Conservation (phyloP, 2,329 filamentous ascomycete species). For the Ophiostoma sp. region DNA sequence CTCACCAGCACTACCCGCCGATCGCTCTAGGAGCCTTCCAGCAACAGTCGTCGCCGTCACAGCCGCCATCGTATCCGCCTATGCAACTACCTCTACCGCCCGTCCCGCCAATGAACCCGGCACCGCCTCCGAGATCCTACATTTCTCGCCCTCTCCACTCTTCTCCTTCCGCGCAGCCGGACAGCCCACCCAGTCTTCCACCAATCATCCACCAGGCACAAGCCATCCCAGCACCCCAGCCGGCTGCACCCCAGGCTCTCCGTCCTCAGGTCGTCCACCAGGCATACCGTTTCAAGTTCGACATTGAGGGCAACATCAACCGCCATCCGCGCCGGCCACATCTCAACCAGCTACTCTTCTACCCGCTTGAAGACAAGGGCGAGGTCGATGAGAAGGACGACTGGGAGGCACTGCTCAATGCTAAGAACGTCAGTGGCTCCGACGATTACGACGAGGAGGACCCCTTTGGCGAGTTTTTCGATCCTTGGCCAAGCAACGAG, state of each 20-base stretch:
- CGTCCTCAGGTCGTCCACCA: constrained; percentile 46
- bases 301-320: constrained; percentile 49
- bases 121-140: background rate
- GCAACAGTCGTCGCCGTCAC: background rate
- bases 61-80: background rate
- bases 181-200: too few relatives aligned
- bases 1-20: background rate
- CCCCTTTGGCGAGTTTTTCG: constrained; percentile 37
- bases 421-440: background rate
- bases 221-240: constrained; percentile 23
- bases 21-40: background rate
- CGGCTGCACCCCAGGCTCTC: constrained; percentile 28
- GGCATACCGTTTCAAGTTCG: constrained; percentile 49
- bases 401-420: constrained; percentile 28
- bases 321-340: constrained; percentile 46
- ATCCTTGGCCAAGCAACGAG: constrained; percentile 44
- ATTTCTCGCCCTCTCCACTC: background rate
- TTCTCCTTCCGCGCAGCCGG: background rate
- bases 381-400: constrained; percentile 35
- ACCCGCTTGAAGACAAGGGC: constrained; percentile 35
- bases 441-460: constrained; percentile 20
- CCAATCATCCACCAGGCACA: background rate
- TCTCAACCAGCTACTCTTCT: constrained; percentile 43
- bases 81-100: constrained; percentile 10
- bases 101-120: background rate